Base-by-base conservation (phyloP, 345 rosid species). In the Populus ilicifolia region DNA sequence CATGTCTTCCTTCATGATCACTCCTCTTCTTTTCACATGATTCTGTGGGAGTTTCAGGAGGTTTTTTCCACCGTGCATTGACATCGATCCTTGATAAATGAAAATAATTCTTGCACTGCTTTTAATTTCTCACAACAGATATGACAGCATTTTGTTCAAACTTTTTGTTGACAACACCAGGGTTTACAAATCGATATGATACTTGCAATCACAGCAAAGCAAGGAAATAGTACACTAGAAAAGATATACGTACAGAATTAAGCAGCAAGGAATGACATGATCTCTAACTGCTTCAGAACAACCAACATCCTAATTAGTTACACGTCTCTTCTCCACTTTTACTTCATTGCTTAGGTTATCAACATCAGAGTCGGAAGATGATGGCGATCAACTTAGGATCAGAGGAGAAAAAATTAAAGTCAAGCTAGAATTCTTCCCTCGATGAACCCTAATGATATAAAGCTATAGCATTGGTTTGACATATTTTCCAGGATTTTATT, bases 351-450 rank as follows among this genome's bases (percentile, higher is more conserved):
- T 77, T 39, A 77, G 41, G 63, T 77, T 77, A 20, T 77, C 80
- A 29, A 63, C 9, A 46, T 77, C 70, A 41, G 80, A 77, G 20
- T 69, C 75, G 69, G 80, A 77, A 20, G 80, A 71, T 6, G 80
- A 71, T 5, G 80, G 80, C 0, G 80, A 77, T 77, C 80, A 4
- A 59, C 71, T 77, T 63, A 63, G 6, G 20, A 63, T 8, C 25
- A 46, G 25, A 9, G 8, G 67, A 75, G 27, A 27, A 48, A 35
- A 63, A 11, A 27, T 27, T 27, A 27, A 64, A 66, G 43, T 30
- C 17, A 36, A 61, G 30, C 30, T 23, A 61, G 17, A 48, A 48
- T 48, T 48, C 54, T 17, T 17, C 54, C 5, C 54, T 48, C 20
- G 41, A 38, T 48, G 21, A 48, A 48, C 17, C 17, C 54, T 48